Percentiles rank a stretch among this genome's conserved stretches.
Evolutionary conservation across 148 eudicot species (phyloP).

Genomic region (Simmondsia chinensis): DNA sequence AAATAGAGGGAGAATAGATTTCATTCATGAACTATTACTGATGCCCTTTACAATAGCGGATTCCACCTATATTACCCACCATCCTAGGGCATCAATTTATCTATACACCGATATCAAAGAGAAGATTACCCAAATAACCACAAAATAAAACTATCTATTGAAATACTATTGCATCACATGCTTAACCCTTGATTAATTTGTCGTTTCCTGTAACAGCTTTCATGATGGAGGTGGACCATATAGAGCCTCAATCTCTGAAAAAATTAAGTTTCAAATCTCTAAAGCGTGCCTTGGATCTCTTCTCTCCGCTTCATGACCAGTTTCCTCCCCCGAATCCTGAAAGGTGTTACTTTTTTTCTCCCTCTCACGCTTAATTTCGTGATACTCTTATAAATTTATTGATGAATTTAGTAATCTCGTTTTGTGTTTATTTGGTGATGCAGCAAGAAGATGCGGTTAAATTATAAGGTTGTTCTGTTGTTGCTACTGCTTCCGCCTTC

Average conservation of each 20-base stretch:
- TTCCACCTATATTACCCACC: too few relatives aligned
- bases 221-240: slow-evolving; percentile 56
- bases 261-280: slow-evolving; percentile 69
- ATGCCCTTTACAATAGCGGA: too few relatives aligned
- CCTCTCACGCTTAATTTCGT: neutral
- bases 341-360: slow-evolving; percentile 25
- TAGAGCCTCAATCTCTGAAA: slow-evolving; percentile 83
- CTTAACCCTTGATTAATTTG: too few relatives aligned
- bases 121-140: too few relatives aligned
- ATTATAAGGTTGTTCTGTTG: slow-evolving; percentile 69
- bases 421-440: slow-evolving; percentile 7
- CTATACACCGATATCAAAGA: too few relatives aligned
- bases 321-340: slow-evolving; percentile 65
- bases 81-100: too few relatives aligned
- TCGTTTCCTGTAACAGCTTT: too few relatives aligned
- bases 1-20: too few relatives aligned
- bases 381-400: slow-evolving; percentile 15
- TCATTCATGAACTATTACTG: too few relatives aligned
- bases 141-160: too few relatives aligned
- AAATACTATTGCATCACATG: too few relatives aligned
- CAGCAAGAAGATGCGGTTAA: slow-evolving; percentile 86
- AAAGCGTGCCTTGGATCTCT: slow-evolving; percentile 79
- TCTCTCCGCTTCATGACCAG: slow-evolving; percentile 65
- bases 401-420: neutral
- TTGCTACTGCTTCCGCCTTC: too few relatives aligned